Conservation (phyloP, 345 rosid genomes). For the Bruguiera gymnorhiza region DNA sequence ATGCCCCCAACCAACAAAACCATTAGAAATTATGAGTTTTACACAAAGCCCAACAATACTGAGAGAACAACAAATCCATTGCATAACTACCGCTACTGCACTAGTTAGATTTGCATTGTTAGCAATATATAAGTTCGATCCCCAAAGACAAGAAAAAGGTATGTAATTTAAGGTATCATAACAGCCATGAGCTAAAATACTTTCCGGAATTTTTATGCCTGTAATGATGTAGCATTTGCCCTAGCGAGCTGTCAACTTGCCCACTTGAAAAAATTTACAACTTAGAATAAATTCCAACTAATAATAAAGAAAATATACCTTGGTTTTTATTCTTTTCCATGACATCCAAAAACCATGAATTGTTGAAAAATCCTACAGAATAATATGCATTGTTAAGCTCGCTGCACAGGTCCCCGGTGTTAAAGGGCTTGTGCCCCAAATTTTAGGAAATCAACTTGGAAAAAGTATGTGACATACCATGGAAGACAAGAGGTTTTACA, state of each 20-base stretch:
- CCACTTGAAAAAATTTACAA: not conserved
- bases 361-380: slow-evolving; percentile 68
- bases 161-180: too few relatives aligned
- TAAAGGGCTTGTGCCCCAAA: slow-evolving; percentile 1
- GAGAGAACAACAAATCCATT: too few relatives aligned
- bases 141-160: too few relatives aligned
- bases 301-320: slow-evolving; percentile 38
- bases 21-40: too few relatives aligned
- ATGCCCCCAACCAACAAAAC: too few relatives aligned
- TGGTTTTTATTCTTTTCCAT: slow-evolving; percentile 79
- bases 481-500: slow-evolving; percentile 75
- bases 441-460: slow-evolving; percentile 7
- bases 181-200: too few relatives aligned
- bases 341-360: slow-evolving; percentile 59
- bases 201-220: too few relatives aligned
- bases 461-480: slow-evolving; percentile 45
- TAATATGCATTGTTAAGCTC: slow-evolving; percentile 18
- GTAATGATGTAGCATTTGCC: not conserved
- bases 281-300: not conserved
- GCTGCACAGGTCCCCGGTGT: not conserved
- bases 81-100: too few relatives aligned
- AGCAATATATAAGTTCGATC: too few relatives aligned
- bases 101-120: too few relatives aligned
- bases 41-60: too few relatives aligned
- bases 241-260: not conserved